phyloP scores from a whole-genome alignment of 371 early-diverging fungal genomes.

The Saksenaea oblongispora region DNA sequence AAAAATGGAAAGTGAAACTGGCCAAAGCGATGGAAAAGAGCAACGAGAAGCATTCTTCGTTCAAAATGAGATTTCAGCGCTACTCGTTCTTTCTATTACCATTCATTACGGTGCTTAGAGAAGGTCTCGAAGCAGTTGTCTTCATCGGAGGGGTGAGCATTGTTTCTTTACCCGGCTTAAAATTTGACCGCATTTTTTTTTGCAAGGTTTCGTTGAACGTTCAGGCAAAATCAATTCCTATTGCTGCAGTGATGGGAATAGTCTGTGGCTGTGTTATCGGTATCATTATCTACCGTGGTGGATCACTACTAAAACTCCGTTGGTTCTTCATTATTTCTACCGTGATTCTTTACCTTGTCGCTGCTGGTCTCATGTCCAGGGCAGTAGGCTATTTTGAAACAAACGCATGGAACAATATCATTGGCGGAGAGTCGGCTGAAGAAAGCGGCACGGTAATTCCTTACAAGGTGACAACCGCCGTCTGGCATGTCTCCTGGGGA shows the following conservation, averaged over 20 bases:
- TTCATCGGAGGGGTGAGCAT: constrained; percentile 80
- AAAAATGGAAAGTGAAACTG: constrained; percentile 68
- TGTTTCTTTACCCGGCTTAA: constrained; percentile 44
- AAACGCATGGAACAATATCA: constrained; percentile 53
- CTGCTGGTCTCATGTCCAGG: constrained; percentile 74
- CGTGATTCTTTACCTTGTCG: constrained; percentile 70
- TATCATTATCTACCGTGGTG: constrained; percentile 68
- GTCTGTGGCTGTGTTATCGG: constrained; percentile 69
- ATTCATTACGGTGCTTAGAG: constrained; percentile 77
- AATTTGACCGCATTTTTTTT: constrained; percentile 58
- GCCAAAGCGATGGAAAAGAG: constrained; percentile 52
- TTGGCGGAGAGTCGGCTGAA: constrained; percentile 52
- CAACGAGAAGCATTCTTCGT: constrained; percentile 6
- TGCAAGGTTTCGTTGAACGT: constrained; percentile 67
- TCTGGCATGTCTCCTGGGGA: constrained; percentile 51
- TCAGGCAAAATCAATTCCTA: constrained; percentile 69
- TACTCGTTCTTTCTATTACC: constrained; percentile 79
- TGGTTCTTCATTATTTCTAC: constrained; percentile 80
- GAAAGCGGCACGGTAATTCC: constrained; percentile 44
- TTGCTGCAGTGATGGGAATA: constrained; percentile 73
- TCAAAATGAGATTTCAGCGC: constrained; percentile 28
- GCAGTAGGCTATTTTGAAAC: constrained; percentile 62
- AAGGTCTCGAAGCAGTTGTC: constrained; percentile 81
- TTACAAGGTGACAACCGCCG: constrained; percentile 44
- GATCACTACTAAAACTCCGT: constrained; percentile 63